These are phyloP conservation scores for Coccomyxa sp. DNA, from an alignment of 139 green algal species.

Conservation along the genomic window DNA sequence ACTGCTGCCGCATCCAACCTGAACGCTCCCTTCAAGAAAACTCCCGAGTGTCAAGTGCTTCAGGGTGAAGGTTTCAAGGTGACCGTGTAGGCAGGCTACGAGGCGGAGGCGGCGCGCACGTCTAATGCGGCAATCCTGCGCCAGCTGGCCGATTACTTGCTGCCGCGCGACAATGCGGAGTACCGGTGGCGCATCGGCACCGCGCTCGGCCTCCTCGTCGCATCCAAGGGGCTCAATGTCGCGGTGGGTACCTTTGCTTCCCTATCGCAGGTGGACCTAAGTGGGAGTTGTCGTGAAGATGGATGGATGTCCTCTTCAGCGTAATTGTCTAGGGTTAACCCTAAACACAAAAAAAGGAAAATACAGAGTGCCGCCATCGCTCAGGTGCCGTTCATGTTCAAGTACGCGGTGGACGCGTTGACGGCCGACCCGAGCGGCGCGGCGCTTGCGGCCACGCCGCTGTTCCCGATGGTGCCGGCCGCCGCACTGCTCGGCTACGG, in stretches of 20 bases:
- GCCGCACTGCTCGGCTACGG: conserved; percentile 81
- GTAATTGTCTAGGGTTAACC: too few species aligned
- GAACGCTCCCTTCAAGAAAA: too few species aligned
- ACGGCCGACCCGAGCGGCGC: conserved; percentile 43
- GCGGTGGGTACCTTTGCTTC: not conserved
- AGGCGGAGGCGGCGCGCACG: not conserved
- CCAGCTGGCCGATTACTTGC: conserved; percentile 41
- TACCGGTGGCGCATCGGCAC: conserved; percentile 52
- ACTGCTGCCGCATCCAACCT: too few species aligned
- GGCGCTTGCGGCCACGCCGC: conserved; percentile 12
- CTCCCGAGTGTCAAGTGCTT: too few species aligned
- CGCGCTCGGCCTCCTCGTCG: conserved; percentile 63
- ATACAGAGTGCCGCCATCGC: not conserved
- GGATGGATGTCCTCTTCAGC: too few species aligned
- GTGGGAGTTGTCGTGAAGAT: not conserved
- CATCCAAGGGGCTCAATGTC: conserved; percentile 34
- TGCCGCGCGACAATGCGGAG: conserved; percentile 38
- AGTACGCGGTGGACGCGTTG: conserved; percentile 84
- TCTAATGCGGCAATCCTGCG: conserved; percentile 48
- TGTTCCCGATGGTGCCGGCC: conserved; percentile 53
- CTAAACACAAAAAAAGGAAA: too few species aligned
- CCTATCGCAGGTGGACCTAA: not conserved
- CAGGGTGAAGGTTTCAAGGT: too few species aligned
- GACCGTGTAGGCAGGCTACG: too few species aligned
- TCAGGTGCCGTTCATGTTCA: conserved; percentile 93